Base-by-base conservation (phyloP, 164 flowering plant species). In the Sextonia rubra region DNA sequence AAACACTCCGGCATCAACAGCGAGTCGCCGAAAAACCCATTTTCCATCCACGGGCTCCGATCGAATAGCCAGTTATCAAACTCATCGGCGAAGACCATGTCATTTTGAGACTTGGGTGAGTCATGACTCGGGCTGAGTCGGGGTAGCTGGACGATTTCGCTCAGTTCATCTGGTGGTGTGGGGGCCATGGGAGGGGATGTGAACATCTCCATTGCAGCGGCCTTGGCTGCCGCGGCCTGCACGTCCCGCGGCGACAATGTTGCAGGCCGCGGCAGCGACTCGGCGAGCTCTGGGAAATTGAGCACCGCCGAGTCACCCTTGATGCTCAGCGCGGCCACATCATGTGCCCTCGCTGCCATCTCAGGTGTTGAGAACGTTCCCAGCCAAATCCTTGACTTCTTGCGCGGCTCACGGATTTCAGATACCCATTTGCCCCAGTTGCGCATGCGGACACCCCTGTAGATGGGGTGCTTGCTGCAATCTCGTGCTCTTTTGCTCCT, bases 391-490 rank as follows among this genome's bases (percentile, higher is more conserved):
- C 97, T 85, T 1, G 96, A 86, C 71, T 92, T 92, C 85, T 92
- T 90, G 4, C 91, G 77, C 0, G 97, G 97, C 73, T 92, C 86
- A 2, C 97, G 88, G 24, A 92, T 89, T 77, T 92, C 97, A 1
- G 97, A 92, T n/a, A 92, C 97, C 94, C 94, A 92, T 78, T 89
- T 92, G 12, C 97, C 97, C 97, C 97, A 92, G 55, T 78, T 86
- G 5, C 97, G 75, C 94, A 83, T 90, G 20, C 97, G 81, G 0
- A 92, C 97, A 0, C 97, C 97, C 64, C 88, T 79, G 83, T 88
- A 92, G 0, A 83, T 80, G 3, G 94, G 91, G 78, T 90, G 92
- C 27, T 77, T 83, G 79, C 72, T 77, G 69, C 80, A 60, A 27
- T 80, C 84, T 37, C 86, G 62, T 26, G 22, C 64, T 44, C 84